Base-by-base conservation (phyloP, 2,329 filamentous ascomycete genomes). In the Nothophaeocryptopus gaeumannii region DNA sequence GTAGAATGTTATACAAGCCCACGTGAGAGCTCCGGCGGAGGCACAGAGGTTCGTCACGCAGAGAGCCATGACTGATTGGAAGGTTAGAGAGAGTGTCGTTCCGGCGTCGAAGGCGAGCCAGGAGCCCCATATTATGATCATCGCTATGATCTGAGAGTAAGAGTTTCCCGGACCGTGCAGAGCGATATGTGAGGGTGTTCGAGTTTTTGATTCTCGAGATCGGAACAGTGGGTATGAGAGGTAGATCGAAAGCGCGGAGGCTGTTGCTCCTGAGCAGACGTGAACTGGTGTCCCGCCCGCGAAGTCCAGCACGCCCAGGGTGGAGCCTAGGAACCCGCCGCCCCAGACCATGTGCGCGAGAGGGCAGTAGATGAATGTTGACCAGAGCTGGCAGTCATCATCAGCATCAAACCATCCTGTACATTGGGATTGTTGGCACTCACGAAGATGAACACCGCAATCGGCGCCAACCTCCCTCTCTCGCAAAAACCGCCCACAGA, bases 71-170 rank as follows among this genome's bases (percentile, higher is more conserved):
- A 77, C 68, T 9, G 71, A 73, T 53, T 77, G 75, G 66, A 78
- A 78, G 58, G 72, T 77, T 16, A 78, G 67, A 0, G 70, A 68
- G 4, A 78, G 63, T 0, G 73, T 75, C 1, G 74, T 78, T 7
- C 75, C 75, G 5, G 74, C 75, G 48, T 78, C 74, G 56, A 78
- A 78, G 13, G 75, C 75, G 7, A 78, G 64, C 75, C 75, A 78
- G 1, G 74, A 72, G 29, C 74, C 74, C 75, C 75, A 78, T 48
- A 77, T 78, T 47, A 73, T 75, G 46, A 77, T 72, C 60, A 78
- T 63, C 2, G 74, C 70, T 4, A 78, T 59, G 3, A 78, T 61
- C 50, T 78, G 74, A 51, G 69, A 75, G 36, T 77, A 68, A 5
- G 72, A 72, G 52, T 77, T 78, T 30, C 75, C 73, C 0, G 75